phyloP scores from a whole-genome alignment of 176 grass and related monocot genomes.

The Dendrocalamus sinicus region DNA sequence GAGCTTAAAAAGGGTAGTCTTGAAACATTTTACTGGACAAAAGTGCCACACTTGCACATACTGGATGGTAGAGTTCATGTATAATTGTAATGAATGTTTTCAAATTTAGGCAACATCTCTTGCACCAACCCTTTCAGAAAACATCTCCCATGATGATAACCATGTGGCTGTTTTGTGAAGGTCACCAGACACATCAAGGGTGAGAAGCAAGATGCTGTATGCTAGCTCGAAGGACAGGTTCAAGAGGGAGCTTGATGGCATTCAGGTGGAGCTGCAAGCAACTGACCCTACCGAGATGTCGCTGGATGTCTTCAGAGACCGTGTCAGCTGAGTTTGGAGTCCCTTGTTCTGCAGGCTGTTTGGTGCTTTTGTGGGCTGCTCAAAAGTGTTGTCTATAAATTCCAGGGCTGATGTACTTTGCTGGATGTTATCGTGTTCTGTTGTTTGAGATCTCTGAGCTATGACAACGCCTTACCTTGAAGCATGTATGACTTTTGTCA shows the following conservation, averaged over 20 bases:
- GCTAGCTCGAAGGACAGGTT: constrained; percentile 54
- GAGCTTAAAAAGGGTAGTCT: not conserved
- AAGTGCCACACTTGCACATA: not conserved
- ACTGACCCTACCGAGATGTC: constrained; percentile 51
- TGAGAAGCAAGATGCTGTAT: constrained; percentile 49
- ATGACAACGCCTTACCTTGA: not conserved
- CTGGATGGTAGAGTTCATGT: not conserved
- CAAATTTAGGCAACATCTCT: not conserved
- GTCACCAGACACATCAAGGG: constrained; percentile 46
- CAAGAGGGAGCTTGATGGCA: constrained; percentile 51
- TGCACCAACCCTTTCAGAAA: not conserved
- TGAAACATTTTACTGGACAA: not conserved
- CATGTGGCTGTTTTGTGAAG: constrained; percentile 16
- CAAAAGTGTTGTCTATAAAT: not conserved
- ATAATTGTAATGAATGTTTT: not conserved
- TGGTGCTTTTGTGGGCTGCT: not conserved
- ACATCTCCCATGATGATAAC: not conserved
- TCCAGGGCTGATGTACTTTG: constrained; percentile 1
- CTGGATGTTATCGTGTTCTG: not conserved
- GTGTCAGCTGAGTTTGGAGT: constrained; percentile 28
- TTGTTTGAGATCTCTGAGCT: constrained; percentile 10
- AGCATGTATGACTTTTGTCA: constrained; percentile 17
- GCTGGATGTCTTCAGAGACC: constrained; percentile 40
- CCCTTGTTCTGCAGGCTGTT: constrained; percentile 5
- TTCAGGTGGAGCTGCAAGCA: constrained; percentile 49